Base-by-base conservation (phyloP, 805 yeast genomes). In the Sungouiozyma ichnusensis region DNA sequence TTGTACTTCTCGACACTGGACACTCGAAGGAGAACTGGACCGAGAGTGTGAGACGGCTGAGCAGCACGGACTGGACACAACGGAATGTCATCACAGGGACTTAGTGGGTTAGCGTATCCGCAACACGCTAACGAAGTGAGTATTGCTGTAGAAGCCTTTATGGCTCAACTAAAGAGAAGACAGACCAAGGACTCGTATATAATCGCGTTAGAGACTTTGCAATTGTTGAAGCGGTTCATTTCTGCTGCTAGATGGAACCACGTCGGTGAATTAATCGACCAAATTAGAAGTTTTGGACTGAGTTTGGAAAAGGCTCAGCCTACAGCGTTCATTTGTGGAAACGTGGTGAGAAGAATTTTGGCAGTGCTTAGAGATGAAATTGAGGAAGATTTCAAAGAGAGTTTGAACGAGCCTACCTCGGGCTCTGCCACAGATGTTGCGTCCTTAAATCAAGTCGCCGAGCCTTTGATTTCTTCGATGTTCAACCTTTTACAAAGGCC, bases 201-300 rank as follows among this genome's bases (percentile, higher is more conserved):
- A 15, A 84, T 86, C 36, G 97, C 97, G 0, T 68, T 85, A 32
- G 92, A 84, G 41, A 85, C 95, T 6, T 81, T 95, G 16, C 94
- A 86, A 51, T 67, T 90, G 39, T 63, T 92, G 47, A 81, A 85
- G 76, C 74, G 95, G 60, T 92, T 86, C 40, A 79, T 87, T 16
- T 85, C 97, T 0, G 83, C 83, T 11, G 85, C 92, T 1, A 71
- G 95, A 58, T 92, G 97, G 97, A 69, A 76, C 39, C 76, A 77
- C 44, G 76, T 85, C 9, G 79, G 76, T 45, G 86, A 84, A 46
- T 69, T 90, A 47, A 79, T 90, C 20, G 63, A 63, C 15, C 77
- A 82, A 44, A 77, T 90, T 50, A 77, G 94, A 52, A 68, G 70
- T 42, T 75, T 88, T 16, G 98, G 97, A 7, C 67, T 67, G 33